phyloP scores from a whole-genome alignment of 225 moss, liverwort and hornwort genomes.

The Marchantia polymorpha region DNA sequence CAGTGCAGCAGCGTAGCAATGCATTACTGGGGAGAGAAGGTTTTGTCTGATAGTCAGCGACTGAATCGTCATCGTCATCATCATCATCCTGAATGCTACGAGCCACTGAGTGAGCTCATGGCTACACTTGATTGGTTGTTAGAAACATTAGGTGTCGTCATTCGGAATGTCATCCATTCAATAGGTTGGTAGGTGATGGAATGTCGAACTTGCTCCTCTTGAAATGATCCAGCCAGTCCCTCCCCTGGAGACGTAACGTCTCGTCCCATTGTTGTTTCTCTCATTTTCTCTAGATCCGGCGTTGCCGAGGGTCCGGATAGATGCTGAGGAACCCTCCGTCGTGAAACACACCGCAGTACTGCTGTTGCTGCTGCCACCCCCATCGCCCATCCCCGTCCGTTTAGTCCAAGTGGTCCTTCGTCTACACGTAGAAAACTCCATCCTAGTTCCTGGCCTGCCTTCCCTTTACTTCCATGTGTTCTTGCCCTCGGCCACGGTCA shows the following conservation, averaged over 20 bases:
- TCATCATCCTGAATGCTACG: background rate
- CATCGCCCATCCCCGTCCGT: too few species aligned
- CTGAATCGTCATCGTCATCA: background rate
- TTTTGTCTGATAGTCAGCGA: background rate
- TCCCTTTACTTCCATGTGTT: background rate
- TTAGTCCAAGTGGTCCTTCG: too few species aligned
- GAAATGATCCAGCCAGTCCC: background rate
- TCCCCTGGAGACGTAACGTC: slow-evolving; percentile 1
- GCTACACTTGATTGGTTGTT: background rate
- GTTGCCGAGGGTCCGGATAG: background rate
- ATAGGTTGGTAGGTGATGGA: background rate
- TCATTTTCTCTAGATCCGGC: background rate
- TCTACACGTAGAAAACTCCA: too few species aligned
- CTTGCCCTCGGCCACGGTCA: background rate
- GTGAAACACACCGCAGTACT: background rate
- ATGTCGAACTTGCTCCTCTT: background rate
- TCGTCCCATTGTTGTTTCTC: slow-evolving; percentile 1
- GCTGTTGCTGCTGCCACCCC: background rate
- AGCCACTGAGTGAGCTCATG: background rate
- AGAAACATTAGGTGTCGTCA: background rate
- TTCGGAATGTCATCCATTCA: background rate
- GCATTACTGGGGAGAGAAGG: background rate
- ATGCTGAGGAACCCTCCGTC: background rate
- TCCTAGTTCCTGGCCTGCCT: background rate
- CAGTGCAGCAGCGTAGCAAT: background rate